These are phyloP conservation scores for Orbilia javanica DNA, from an alignment of 2,329 filamentous ascomycete species.

Conservation along the genomic window DNA sequence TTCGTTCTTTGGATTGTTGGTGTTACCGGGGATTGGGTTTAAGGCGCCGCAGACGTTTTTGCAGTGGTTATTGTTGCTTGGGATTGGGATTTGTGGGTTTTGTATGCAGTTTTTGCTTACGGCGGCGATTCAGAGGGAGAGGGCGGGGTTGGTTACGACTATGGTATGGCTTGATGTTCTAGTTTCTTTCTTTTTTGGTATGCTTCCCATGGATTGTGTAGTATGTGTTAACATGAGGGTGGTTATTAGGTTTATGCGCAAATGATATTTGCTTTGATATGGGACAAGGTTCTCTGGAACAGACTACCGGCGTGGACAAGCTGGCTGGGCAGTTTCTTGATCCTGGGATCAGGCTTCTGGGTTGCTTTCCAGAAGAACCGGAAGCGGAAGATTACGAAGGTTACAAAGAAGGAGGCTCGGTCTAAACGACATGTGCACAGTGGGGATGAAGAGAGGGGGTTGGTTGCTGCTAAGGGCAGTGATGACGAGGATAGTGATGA, in stretches of 20 bases:
- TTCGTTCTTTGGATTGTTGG: constrained; percentile 72
- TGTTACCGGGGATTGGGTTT: constrained; percentile 71
- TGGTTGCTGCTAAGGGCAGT: constrained; percentile 36
- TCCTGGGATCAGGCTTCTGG: constrained; percentile 75
- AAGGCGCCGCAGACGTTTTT: constrained; percentile 69
- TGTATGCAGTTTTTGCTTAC: constrained; percentile 89
- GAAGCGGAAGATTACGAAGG: constrained; percentile 38
- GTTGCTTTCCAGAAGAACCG: constrained; percentile 69
- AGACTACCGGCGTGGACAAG: constrained; percentile 72
- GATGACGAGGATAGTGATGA: constrained; percentile 47
- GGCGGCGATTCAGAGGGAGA: constrained; percentile 79
- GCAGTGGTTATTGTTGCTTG: constrained; percentile 77
- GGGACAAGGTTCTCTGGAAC: constrained; percentile 75
- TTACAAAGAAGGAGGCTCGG: constrained; percentile 42
- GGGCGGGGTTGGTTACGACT: constrained; percentile 71
- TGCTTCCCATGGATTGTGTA: constrained; percentile 67
- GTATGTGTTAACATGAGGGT: constrained; percentile 64
- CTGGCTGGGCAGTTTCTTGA: constrained; percentile 74
- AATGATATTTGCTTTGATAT: constrained; percentile 76
- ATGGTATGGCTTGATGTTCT: constrained; percentile 66
- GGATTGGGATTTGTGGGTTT: constrained; percentile 81
- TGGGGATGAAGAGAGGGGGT: constrained; percentile 48
- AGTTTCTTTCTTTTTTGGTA: constrained; percentile 70
- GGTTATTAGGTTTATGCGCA: constrained; percentile 78
- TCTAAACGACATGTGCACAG: constrained; percentile 36